Evolutionary conservation across 257 asterid species (phyloP).

Genomic region (Solanum pimpinellifolium): DNA sequence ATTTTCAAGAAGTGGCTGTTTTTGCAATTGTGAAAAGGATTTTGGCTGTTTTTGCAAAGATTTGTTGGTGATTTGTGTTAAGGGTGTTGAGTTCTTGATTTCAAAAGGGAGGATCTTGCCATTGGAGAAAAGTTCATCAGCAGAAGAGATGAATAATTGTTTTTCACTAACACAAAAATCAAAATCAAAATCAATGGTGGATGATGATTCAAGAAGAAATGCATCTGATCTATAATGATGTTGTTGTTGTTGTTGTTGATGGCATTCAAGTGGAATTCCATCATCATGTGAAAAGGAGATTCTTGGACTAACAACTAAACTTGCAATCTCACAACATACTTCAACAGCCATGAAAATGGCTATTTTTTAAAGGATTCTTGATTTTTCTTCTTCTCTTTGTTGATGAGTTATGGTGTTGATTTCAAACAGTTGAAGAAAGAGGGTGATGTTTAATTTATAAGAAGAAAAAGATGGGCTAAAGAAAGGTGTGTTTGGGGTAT

Average conservation of each 20-base stretch:
- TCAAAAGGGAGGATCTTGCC: slow-evolving; percentile 71
- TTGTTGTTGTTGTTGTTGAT: not conserved
- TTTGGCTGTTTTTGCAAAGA: not conserved
- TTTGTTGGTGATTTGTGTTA: not conserved
- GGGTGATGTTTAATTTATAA: not conserved
- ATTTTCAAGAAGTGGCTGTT: not conserved
- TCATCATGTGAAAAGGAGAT: slow-evolving; percentile 70
- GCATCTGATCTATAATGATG: slow-evolving; percentile 18
- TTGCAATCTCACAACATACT: slow-evolving; percentile 41
- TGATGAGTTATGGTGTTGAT: not conserved
- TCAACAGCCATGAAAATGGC: slow-evolving; percentile 48
- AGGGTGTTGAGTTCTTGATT: slow-evolving; percentile 24
- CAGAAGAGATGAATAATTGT: slow-evolving; percentile 37
- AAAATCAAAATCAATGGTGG: slow-evolving; percentile 53
- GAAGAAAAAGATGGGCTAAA: not conserved
- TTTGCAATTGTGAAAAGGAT: not conserved
- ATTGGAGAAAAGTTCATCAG: slow-evolving; percentile 74
- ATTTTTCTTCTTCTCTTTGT: no score
- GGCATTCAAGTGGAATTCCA: slow-evolving; percentile 25
- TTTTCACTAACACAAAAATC: slow-evolving; percentile 22
- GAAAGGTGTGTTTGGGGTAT: not conserved
- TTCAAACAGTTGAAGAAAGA: not conserved
- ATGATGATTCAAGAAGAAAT: slow-evolving; percentile 26
- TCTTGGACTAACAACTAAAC: slow-evolving; percentile 46
- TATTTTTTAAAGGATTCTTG: not conserved